Base-by-base conservation (phyloP, 2,329 filamentous ascomycete genomes). In the Ophiostoma fasciatum region DNA sequence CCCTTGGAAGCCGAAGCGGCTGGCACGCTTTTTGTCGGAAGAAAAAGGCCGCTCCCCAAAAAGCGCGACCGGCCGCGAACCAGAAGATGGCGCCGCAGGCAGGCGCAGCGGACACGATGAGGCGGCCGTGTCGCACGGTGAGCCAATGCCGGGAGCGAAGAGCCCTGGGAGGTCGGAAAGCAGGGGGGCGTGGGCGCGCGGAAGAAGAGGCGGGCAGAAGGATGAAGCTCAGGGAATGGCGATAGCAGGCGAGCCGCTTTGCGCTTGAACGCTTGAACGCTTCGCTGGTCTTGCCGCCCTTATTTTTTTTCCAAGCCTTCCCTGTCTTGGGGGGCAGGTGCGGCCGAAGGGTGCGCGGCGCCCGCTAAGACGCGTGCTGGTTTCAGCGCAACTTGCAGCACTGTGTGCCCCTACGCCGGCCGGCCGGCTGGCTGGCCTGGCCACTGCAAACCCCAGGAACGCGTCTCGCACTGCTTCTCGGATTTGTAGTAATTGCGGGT, bases 401-500 rank as follows among this genome's bases (percentile, higher is more conserved):
- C 6, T 12, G 4, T 13, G 21, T 25, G 28, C 18, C 22, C 30
- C 23, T 32, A 18, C 22, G 27, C 22, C 28, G n/a, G n/a, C n/a
- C 29, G 18, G 19, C 11, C 19, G 14, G 33, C 30, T 22, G 18
- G 22, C 28, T 19, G 27, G 15, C 15, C 12, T 21, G 28, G 12
- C 37, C 29, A 20, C 33, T 35, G 28, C 25, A 32, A 35, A 25
- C 28, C 18, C 4, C 14, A 7, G 27, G n/a, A 31, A 13, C 17
- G 32, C 35, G 33, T 29, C 33, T 20, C 25, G 20, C 14, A 15
- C 15, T 22, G 20, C 17, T 13, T 7, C 14, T 21, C 34, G 38
- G 38, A 37, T 33, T 40, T 36, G 38, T 21, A 34, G 38, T 36
- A 40, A 40, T 34, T 37, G 38, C 38, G 38, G 22, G 19, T 12